A percentile compares a stretch with the other conserved stretches of the same genome.
phyloP scores from a whole-genome alignment of 73 alveolate genomes.

The Stentor roeselii region DNA sequence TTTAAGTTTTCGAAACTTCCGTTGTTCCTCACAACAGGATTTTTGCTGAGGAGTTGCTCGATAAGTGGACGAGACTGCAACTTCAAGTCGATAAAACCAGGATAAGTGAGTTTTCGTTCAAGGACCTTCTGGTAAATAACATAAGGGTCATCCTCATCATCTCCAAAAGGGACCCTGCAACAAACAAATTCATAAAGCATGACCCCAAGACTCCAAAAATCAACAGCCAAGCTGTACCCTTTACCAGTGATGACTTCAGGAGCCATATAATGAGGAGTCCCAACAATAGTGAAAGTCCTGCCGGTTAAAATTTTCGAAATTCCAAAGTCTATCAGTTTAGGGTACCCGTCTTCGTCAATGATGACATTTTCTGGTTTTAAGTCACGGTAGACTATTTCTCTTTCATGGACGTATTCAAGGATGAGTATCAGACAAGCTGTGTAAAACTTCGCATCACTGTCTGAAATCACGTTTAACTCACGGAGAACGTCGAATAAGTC shows the following conservation, averaged over 20 bases:
- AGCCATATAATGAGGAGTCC: conserved; percentile 34
- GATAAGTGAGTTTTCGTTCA: no score
- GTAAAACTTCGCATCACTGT: conserved; percentile 40
- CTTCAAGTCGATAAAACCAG: no score
- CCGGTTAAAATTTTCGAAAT: not conserved
- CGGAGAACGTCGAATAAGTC: conserved; percentile 47
- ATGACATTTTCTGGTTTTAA: no score
- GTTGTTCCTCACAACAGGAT: no score
- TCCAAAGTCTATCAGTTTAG: conserved; percentile 53
- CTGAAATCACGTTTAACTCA: conserved; percentile 37
- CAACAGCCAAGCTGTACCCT: conserved; percentile 37
- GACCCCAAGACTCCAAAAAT: conserved; percentile 38
- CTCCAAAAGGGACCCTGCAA: conserved; percentile 12
- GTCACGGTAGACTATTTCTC: no score
- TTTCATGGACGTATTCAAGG: conserved; percentile 61
- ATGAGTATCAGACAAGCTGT: conserved; percentile 28
- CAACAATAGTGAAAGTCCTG: conserved; percentile 16
- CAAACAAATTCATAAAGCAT: conserved; percentile 26
- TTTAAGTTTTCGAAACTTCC: no score
- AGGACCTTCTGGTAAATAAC: conserved; percentile 9
- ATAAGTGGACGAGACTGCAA: no score
- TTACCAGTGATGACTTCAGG: conserved; percentile 29
- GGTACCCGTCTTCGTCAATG: conserved; percentile 69
- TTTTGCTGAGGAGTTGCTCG: no score
- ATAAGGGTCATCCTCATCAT: not conserved